phyloP scores from a whole-genome alignment of 306 rosid genomes.

The Psophocarpus tetragonolobus region DNA sequence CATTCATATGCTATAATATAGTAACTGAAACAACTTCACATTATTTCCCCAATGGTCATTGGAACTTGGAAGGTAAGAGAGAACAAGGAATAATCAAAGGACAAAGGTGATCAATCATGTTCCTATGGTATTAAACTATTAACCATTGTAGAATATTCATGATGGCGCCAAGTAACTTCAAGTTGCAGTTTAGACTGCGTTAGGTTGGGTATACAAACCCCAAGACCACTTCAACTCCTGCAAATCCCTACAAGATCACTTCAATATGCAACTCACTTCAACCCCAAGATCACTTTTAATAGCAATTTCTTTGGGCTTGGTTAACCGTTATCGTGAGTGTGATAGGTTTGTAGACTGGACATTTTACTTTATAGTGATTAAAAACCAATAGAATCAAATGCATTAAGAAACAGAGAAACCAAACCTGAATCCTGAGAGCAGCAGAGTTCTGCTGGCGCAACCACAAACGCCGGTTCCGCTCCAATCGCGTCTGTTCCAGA shows the following conservation, averaged over 20 bases:
- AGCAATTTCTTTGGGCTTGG: too few species aligned
- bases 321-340: not conserved
- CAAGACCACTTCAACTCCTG: not conserved
- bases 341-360: not conserved
- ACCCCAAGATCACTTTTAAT: not conserved
- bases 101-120: not conserved
- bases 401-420: constrained; percentile 39
- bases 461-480: constrained; percentile 72
- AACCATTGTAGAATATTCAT: too few species aligned
- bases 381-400: not conserved
- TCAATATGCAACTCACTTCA: not conserved
- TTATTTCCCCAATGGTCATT: not conserved
- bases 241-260: not conserved
- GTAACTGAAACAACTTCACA: not conserved
- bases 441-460: constrained; percentile 72
- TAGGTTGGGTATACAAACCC: not conserved
- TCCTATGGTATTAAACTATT: too few species aligned
- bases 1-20: not conserved
- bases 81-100: not conserved
- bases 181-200: not conserved
- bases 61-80: not conserved
- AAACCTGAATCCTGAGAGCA: constrained; percentile 81
- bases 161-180: not conserved
- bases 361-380: not conserved
- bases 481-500: constrained; percentile 85